Conservation (phyloP, 768 basidiomycete species). For the Mycena belliarum region DNA sequence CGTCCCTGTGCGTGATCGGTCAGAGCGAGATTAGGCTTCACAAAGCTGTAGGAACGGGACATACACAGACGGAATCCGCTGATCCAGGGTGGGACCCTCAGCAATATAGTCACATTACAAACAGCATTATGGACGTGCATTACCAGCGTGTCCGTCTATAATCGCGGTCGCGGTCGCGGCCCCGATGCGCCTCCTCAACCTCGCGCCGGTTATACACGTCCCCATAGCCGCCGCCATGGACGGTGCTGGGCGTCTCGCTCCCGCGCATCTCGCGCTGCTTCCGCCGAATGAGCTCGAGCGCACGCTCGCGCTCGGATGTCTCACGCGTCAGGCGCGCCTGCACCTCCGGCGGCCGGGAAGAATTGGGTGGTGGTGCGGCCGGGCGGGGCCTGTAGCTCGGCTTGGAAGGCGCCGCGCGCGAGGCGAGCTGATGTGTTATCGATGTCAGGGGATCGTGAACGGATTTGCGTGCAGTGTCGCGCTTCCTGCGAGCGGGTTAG, state of each 20-base stretch:
- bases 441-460: conserved; percentile 72
- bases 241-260: conserved; percentile 71
- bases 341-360: conserved; percentile 42
- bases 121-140: no score
- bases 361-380: conserved; percentile 15
- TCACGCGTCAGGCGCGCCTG: conserved; percentile 69
- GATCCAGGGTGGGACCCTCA: no score
- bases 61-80: no score
- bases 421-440: conserved; percentile 65
- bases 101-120: no score
- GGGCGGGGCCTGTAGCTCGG: conserved; percentile 25
- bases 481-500: conserved; percentile 41
- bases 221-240: conserved; percentile 59
- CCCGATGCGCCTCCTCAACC: conserved; percentile 71
- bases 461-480: conserved; percentile 64
- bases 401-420: conserved; percentile 31
- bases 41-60: no score
- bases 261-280: conserved; percentile 66
- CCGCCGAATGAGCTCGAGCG: conserved; percentile 66
- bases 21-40: no score
- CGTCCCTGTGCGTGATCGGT: no score
- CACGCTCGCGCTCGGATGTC: conserved; percentile 73
- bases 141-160: conserved; percentile 11
- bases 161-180: neutral
- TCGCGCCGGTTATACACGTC: conserved; percentile 72